Conservation (phyloP, 1,139 yeast species). For the Sugiyamaella castrensis region DNA sequence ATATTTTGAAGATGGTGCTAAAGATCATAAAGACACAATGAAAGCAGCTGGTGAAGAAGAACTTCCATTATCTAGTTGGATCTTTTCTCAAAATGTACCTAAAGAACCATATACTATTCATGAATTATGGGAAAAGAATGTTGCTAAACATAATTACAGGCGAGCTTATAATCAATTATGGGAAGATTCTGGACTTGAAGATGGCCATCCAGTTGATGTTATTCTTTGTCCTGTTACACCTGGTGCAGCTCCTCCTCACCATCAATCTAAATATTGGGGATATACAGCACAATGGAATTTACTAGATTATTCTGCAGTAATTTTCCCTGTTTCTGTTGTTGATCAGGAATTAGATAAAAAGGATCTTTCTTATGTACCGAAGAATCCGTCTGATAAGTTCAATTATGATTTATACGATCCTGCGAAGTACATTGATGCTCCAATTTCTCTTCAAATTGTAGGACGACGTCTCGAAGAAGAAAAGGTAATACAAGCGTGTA, state of each 20-base stretch:
- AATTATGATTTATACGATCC: conserved; percentile 37
- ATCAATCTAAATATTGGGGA: conserved; percentile 69
- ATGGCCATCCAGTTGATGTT: conserved; percentile 54
- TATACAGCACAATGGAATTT: conserved; percentile 54
- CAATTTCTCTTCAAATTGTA: conserved; percentile 43
- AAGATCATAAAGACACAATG: conserved; percentile 36
- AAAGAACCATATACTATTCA: conserved; percentile 28
- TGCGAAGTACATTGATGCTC: conserved; percentile 42
- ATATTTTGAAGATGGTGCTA: conserved; percentile 50
- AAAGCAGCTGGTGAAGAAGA: conserved; percentile 49
- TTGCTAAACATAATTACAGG: conserved; percentile 35
- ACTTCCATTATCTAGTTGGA: conserved; percentile 31
- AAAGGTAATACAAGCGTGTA: conserved; percentile 26
- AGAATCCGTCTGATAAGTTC: conserved; percentile 33
- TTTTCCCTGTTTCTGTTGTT: conserved; percentile 52
- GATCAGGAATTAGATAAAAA: conserved; percentile 40
- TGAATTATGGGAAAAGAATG: conserved; percentile 40
- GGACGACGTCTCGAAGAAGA: conserved; percentile 45
- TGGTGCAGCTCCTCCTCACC: conserved; percentile 70
- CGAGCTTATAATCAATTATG: conserved; percentile 15
- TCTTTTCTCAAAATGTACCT: conserved; percentile 23
- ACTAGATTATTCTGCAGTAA: conserved; percentile 51
- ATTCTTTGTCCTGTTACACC: conserved; percentile 66
- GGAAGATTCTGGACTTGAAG: conserved; percentile 35
- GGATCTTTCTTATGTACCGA: conserved; percentile 33